These are phyloP conservation scores for Fragaria vesca DNA, from an alignment of 306 rosid species.

Conservation along the genomic window DNA sequence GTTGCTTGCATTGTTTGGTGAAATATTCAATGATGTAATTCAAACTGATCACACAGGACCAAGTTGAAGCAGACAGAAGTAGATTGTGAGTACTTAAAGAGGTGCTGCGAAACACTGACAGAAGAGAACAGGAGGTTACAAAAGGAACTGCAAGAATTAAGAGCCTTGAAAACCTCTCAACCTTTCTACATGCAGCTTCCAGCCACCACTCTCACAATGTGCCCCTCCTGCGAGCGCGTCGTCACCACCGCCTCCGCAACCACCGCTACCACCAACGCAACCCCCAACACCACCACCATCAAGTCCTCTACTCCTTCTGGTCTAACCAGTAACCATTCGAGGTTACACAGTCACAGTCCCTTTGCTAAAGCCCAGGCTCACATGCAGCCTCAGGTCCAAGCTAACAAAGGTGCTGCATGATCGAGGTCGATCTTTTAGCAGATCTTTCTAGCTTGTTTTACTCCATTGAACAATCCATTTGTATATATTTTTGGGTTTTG, in stretches of 20 bases:
- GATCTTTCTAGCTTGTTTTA: background rate
- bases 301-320: conserved; percentile 16
- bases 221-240: conserved; percentile 89
- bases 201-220: conserved; percentile 97
- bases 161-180: conserved; percentile 78
- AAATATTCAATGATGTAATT: background rate
- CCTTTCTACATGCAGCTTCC: conserved; percentile 94
- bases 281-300: background rate
- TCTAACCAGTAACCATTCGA: conserved; percentile 24
- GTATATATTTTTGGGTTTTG: conserved; percentile 29
- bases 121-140: conserved; percentile 92
- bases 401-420: conserved; percentile 34
- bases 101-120: conserved; percentile 85
- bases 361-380: conserved; percentile 38
- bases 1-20: background rate
- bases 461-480: conserved; percentile 22
- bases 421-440: background rate
- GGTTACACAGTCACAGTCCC: conserved; percentile 12
- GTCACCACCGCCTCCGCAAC: conserved; percentile 43
- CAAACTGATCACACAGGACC: conserved; percentile 46
- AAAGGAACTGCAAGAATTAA: conserved; percentile 85
- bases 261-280: conserved; percentile 6
- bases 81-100: conserved; percentile 89
- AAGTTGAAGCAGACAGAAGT: conserved; percentile 98
- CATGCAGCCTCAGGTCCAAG: conserved; percentile 20